phyloP scores from a whole-genome alignment of 2,329 filamentous ascomycete species.

The Leptographium procerum region DNA sequence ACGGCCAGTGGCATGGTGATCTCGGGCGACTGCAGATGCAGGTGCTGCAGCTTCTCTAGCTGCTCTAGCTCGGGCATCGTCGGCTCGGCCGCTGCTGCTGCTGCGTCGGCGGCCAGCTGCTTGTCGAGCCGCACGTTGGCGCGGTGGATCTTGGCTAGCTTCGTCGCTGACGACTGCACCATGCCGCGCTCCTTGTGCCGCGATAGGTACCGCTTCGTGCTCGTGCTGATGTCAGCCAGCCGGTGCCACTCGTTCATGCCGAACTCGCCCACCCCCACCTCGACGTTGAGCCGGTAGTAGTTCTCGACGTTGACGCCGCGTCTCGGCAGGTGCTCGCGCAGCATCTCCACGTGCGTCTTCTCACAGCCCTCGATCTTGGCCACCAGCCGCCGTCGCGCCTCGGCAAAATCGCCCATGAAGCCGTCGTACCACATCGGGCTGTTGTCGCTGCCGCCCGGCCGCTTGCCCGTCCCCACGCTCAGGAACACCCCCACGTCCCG shows the following conservation, averaged over 20 bases:
- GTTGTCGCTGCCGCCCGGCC: constrained; percentile 51
- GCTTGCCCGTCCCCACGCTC: constrained; percentile 86
- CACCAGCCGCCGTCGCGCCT: constrained; percentile 74
- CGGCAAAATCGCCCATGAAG: constrained; percentile 84
- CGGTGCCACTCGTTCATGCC: constrained; percentile 98
- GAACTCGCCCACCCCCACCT: constrained; percentile 91
- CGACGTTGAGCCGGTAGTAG: constrained; percentile 94
- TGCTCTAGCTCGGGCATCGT: constrained; percentile 27
- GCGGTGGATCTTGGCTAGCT: constrained; percentile 72
- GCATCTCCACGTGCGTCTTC: constrained; percentile 77
- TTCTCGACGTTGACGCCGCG: constrained; percentile 76
- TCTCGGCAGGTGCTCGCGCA: constrained; percentile 62
- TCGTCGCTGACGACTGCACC: constrained; percentile 64
- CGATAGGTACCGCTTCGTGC: constrained; percentile 72
- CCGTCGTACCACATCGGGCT: constrained; percentile 85
- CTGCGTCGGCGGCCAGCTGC: not conserved
- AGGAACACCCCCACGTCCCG: constrained; percentile 86
- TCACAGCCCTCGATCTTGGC: constrained; percentile 94
- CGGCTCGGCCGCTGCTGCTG: too few species aligned
- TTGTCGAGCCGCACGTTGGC: constrained; percentile 49
- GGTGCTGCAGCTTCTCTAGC: too few species aligned
- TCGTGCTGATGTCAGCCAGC: constrained; percentile 88
- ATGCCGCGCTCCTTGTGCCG: constrained; percentile 64
- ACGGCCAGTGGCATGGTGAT: constrained; percentile 39
- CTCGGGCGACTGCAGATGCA: constrained; percentile 21